Evolutionary conservation across 371 early-diverging fungal species (phyloP), one percentile per base, ranked within the genome.

Genomic region (Phascolomyces articulosus): DNA sequence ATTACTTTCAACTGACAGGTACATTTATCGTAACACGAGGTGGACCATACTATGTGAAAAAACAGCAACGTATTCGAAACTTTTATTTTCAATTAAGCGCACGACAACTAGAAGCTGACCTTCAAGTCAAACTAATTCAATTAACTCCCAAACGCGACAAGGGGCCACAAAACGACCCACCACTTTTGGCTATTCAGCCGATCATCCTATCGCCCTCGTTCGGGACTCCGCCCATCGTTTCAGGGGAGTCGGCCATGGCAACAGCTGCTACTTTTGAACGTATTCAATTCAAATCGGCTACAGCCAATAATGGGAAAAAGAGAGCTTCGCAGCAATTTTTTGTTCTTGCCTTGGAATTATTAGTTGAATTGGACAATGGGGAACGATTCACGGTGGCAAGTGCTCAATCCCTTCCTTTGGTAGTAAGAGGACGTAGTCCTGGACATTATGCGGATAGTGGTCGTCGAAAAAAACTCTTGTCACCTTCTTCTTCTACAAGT

Each of bases 71-170:
- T 65, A 74, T 56, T 64, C 65, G 20, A 74, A 82, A 11, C 69
- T 68, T 26, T 72, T 75, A 53, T 91, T 91, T 68, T 59, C 84
- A 82, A 1, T 82, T 90, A n/a, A 78, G 82, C 13, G 78, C 75
- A 55, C 81, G 79, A 21, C 38, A 51, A 15, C 31, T 24, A 20
- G 54, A 62, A 73, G 70, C 28, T 83, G 88, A 87, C 47, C 80
- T 83, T 55, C 69, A 72, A 2, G 84, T 95, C 31, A 90, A 91
- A 29, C 77, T 95, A 3, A 85, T 94, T 16, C 94, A 95, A 73
- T 92, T 93, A 61, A 95, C 96, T 10, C 85, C 93, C 10, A 95
- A 95, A 75, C 86, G 96, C 20, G 95, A 94, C 75, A 93, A 93
- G 68, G 95, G 95, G 0, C 93, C 95, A 2, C 92, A 92, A 68